Evolutionary conservation across 108 stramenopile species (phyloP).

Genomic region (Nitzschia sp.): DNA sequence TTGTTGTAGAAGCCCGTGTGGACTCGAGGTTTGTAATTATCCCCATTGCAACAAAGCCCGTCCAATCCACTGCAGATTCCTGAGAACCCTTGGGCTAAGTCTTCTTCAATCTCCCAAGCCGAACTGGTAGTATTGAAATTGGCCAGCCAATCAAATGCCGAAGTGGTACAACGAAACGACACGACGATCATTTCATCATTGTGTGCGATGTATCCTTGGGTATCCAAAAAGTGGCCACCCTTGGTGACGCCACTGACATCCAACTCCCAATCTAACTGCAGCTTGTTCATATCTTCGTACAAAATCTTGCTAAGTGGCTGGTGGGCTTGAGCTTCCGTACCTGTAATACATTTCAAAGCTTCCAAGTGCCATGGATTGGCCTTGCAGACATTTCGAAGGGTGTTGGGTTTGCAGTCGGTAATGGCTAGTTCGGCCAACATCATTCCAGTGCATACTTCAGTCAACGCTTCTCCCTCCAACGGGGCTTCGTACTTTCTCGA

Average conservation of each 20-base stretch:
- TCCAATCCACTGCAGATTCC: slow-evolving; percentile 34
- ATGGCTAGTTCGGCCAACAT: slow-evolving; percentile 45
- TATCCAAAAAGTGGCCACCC: slow-evolving; percentile 42
- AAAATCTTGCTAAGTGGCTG: slow-evolving; percentile 47
- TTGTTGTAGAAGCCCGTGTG: slow-evolving; percentile 69
- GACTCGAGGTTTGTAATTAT: slow-evolving; percentile 41
- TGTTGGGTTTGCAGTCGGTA: slow-evolving; percentile 45
- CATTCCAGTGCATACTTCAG: slow-evolving; percentile 24
- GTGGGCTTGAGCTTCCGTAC: slow-evolving; percentile 54
- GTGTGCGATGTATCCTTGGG: slow-evolving; percentile 71
- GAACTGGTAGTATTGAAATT: slow-evolving; percentile 46
- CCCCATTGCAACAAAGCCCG: slow-evolving; percentile 32
- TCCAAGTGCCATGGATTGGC: slow-evolving; percentile 56
- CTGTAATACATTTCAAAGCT: slow-evolving; percentile 53
- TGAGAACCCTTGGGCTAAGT: slow-evolving; percentile 30
- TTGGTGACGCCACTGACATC: slow-evolving; percentile 34
- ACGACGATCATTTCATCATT: slow-evolving; percentile 59
- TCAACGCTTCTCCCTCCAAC: slow-evolving; percentile 6
- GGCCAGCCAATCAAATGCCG: slow-evolving; percentile 59
- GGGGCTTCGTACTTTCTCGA: slow-evolving; percentile 8
- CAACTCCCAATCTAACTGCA: slow-evolving; percentile 39
- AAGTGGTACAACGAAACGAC: slow-evolving; percentile 53
- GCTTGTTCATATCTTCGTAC: slow-evolving; percentile 34
- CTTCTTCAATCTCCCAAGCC: slow-evolving; percentile 48
- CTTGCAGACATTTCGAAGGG: slow-evolving; percentile 30